phyloP scores from a whole-genome alignment of 176 grass and related monocot species.

The Chloris gayana region DNA sequence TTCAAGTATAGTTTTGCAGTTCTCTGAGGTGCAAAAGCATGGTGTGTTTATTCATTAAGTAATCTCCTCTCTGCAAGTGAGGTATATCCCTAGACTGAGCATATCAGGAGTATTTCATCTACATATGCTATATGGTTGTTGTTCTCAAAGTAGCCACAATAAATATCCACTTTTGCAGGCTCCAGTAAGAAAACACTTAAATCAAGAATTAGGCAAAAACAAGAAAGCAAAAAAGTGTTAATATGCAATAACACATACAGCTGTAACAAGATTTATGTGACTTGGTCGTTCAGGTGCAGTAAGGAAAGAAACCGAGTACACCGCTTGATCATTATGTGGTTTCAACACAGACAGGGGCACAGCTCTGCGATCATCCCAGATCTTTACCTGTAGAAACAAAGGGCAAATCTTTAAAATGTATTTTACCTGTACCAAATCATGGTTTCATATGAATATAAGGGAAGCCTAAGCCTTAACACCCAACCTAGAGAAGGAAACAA shows the following conservation, averaged over 20 bases:
- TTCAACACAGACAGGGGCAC: slow-evolving; percentile 63
- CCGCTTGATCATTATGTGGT: slow-evolving; percentile 81
- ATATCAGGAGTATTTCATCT: not conserved
- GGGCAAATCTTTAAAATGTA: not conserved
- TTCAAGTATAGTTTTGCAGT: slow-evolving; percentile 9
- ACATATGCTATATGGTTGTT: not conserved
- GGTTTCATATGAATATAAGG: not conserved
- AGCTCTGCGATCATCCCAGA: slow-evolving; percentile 87
- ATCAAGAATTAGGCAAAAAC: not conserved
- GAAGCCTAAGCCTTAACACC: not conserved
- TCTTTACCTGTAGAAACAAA: slow-evolving; percentile 72
- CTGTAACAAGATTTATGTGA: slow-evolving; percentile 95
- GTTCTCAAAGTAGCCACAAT: not conserved
- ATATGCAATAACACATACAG: slow-evolving; percentile 57
- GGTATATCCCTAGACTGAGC: not conserved
- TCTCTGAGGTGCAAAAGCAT: not conserved
- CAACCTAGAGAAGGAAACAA: not conserved
- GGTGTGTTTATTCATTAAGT: slow-evolving; percentile 12
- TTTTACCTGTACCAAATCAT: not conserved
- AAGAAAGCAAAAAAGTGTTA: not conserved
- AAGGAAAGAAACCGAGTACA: slow-evolving; percentile 81
- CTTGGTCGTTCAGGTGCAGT: slow-evolving; percentile 74
- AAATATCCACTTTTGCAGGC: not conserved
- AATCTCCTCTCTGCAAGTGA: not conserved
- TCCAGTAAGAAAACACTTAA: not conserved